phyloP scores from a whole-genome alignment of 305 asterid genomes.

The Solanum aculeatissimum region DNA sequence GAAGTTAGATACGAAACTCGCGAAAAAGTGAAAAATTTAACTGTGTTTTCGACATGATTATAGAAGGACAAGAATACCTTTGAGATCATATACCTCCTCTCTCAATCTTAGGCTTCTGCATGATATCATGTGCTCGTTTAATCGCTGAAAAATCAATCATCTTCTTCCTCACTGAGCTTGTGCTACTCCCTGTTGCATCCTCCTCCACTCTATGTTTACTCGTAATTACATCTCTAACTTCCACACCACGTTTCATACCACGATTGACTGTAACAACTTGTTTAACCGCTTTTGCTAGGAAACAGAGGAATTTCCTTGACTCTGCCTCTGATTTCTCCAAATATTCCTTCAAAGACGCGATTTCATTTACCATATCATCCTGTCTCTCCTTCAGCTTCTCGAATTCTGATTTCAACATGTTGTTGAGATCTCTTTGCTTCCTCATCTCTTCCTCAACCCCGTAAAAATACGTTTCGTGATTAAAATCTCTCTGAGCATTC shows the following conservation, averaged over 20 bases:
- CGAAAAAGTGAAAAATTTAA: no score
- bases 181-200: neutral
- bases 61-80: neutral
- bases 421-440: neutral
- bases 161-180: neutral
- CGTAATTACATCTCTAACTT: neutral
- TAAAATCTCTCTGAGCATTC: neutral
- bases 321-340: neutral
- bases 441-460: slow-evolving; percentile 4
- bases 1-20: neutral
- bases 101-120: neutral
- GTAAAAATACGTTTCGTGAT: neutral
- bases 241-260: neutral
- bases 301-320: neutral
- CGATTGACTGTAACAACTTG: neutral
- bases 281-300: slow-evolving; percentile 14
- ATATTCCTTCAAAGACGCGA: slow-evolving; percentile 5
- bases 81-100: neutral
- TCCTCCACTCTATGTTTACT: slow-evolving; percentile 5
- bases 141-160: neutral
- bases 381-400: slow-evolving; percentile 20
- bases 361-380: slow-evolving; percentile 6
- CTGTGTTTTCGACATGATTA: neutral
- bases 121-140: neutral
- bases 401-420: slow-evolving; percentile 16